phyloP scores from a whole-genome alignment of 1,284 basidiomycete genomes.

The Tilletia caries region DNA sequence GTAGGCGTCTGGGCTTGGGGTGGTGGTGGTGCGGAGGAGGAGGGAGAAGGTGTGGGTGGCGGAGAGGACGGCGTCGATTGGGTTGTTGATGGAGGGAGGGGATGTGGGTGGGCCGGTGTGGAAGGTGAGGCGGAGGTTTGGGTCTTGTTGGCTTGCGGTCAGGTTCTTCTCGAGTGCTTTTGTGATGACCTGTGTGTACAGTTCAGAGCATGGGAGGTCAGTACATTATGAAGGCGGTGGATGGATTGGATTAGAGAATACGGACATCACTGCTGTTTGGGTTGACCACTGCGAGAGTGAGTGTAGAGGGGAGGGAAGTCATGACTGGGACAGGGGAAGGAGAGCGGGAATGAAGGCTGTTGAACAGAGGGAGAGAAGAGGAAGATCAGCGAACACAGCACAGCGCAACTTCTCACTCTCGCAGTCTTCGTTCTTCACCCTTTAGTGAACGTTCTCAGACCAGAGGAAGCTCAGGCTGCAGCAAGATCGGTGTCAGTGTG shows the following conservation, averaged over 20 bases:
- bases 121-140: background rate
- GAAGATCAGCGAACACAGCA: too few species aligned
- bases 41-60: slow-evolving; percentile 26
- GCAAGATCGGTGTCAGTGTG: too few species aligned
- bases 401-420: too few species aligned
- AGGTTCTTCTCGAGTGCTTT: slow-evolving; percentile 9
- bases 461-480: too few species aligned
- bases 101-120: slow-evolving; percentile 28
- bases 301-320: too few species aligned
- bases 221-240: background rate
- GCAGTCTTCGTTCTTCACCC: too few species aligned
- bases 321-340: too few species aligned
- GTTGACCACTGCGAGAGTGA: slow-evolving; percentile 12
- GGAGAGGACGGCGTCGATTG: slow-evolving; percentile 25
- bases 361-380: too few species aligned
- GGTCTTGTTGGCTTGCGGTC: background rate
- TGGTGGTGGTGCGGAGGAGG: slow-evolving; percentile 16
- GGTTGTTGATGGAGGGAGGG: slow-evolving; percentile 30
- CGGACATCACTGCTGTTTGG: slow-evolving; percentile 17
- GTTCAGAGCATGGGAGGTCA: background rate
- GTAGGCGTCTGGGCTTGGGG: slow-evolving; percentile 18
- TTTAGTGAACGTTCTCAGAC: too few species aligned
- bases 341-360: too few species aligned
- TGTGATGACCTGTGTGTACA: slow-evolving; percentile 18
- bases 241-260: background rate